Evolutionary conservation across 441 rosid genomes (phyloP), one percentile per base, ranked within the genome.

Genomic region (Pelargonium fulgidum): DNA sequence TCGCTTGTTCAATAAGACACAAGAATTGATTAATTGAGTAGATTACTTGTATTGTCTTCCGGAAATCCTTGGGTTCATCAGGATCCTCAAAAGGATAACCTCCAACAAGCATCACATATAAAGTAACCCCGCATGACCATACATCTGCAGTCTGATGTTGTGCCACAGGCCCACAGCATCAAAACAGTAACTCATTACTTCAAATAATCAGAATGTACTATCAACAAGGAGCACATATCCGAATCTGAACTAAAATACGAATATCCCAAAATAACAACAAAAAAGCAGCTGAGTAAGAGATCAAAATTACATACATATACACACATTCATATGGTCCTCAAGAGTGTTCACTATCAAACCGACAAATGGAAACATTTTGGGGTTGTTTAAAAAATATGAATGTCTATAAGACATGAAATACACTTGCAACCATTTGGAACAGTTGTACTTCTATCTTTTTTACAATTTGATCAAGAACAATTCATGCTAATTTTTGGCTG

Each of bases 71-170:
- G 16, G 89, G 92, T 75, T 85, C 85, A 1, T 82, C 88, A 19
- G 90, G 90, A 77, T 85, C 90, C 74, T 87, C 93, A 59, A 87
- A 87, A 1, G 93, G 93, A 72, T 88, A 88, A 8, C 85, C 86
- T 48, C 93, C 93, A 52, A 86, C 87, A 73, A 88, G 76, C 93
- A 88, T 88, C 69, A 88, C 90, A 41, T 82, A 88, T 73, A 88
- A 78, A 19, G 90, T 88, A 8, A 88, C 90, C 19, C 89, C 91
- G 10, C 93, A 86, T 0, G 91, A 88, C 93, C 93, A 88, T 36
- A 88, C 93, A 83, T 88, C 93, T 9, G 93, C 93, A 75, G 79
- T 86, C 93, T 88, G 85, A 16, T 69, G 17, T 70, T 19, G 66
- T 33, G 52, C 66, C 61, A 72, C 42, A 56, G 66, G 24, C 45